Conservation (phyloP, 345 rosid genomes). For the Citrus australasica region DNA sequence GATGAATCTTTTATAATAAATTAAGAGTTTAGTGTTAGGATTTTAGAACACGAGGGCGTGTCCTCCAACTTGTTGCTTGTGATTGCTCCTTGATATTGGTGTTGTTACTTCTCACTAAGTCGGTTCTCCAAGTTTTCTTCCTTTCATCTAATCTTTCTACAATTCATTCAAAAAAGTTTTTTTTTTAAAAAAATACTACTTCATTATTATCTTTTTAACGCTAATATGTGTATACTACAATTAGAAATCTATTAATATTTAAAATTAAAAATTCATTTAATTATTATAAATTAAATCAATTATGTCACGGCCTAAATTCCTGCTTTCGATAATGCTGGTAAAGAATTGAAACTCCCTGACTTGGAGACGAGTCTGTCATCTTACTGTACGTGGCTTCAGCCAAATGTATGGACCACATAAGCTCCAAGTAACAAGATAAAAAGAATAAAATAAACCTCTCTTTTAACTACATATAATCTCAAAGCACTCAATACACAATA, state of each 20-base stretch:
- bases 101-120: conserved; percentile 7
- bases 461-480: not conserved
- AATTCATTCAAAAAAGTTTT: too few relatives aligned
- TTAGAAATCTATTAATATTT: too few relatives aligned
- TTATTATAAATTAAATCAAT: too few relatives aligned
- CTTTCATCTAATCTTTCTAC: not conserved
- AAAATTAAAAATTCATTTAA: too few relatives aligned
- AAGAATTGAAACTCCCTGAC: too few relatives aligned
- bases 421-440: not conserved
- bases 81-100: conserved; percentile 18
- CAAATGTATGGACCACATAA: not conserved
- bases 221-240: too few relatives aligned
- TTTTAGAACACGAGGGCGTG: conserved; percentile 23
- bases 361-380: not conserved
- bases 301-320: too few relatives aligned
- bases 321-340: too few relatives aligned
- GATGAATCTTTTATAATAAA: not conserved
- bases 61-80: conserved; percentile 21
- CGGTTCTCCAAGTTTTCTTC: not conserved
- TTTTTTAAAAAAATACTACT: too few relatives aligned
- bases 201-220: too few relatives aligned
- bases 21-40: not conserved
- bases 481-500: not conserved
- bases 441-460: not conserved
- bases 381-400: not conserved